Evolutionary conservation across 139 green algal species (phyloP), one percentile per base, ranked within the genome.

Genomic region (Chlamydomonas sp.): DNA sequence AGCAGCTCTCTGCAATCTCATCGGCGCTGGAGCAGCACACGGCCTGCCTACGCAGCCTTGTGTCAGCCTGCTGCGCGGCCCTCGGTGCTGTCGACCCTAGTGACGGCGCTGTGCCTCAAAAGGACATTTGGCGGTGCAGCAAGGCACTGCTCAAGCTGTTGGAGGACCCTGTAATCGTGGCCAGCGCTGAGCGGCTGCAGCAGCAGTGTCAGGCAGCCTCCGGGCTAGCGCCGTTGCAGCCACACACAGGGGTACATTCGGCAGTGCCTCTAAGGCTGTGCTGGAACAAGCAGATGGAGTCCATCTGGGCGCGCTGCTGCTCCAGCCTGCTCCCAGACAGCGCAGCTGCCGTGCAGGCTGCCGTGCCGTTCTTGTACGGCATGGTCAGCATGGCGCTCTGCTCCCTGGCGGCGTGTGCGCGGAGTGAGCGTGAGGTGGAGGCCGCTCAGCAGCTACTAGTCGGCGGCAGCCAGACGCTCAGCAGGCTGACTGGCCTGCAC

Each of bases 301-400:
- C 49, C 2, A 8, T 9, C 4, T 63, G 85, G 63, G 15, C 17
- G 5, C 64, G 74, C 15, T 4, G 49, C 9, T 57, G 63, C n/a
- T 31, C 63, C 1, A 59, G 60, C 15, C 72, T 83, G 71, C 63
- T 90, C 62, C 64, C 71, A n/a, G 63, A 74, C 16, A 5, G 63
- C 2, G n/a, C 57, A 17, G 60, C 4, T 49, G 68, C 62, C 5
- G 68, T 80, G 16, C 57, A 78, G 77, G 75, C 59, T 59, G 59
- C 66, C 15, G 58, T 86, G 71, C 68, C 15, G 57, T 20, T 77
- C 20, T 61, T 71, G 9, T 77, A 86, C 79, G 78, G 78, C n/a
- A 31, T 82, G 15, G 31, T 86, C 6, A 68, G 86, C 31, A n/a
- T 90, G 62, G 73, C 61, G 62, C 12, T 86, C 2, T 86, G 79